Base-by-base conservation (phyloP, 768 basidiomycete genomes). In the Mycena amicta region DNA sequence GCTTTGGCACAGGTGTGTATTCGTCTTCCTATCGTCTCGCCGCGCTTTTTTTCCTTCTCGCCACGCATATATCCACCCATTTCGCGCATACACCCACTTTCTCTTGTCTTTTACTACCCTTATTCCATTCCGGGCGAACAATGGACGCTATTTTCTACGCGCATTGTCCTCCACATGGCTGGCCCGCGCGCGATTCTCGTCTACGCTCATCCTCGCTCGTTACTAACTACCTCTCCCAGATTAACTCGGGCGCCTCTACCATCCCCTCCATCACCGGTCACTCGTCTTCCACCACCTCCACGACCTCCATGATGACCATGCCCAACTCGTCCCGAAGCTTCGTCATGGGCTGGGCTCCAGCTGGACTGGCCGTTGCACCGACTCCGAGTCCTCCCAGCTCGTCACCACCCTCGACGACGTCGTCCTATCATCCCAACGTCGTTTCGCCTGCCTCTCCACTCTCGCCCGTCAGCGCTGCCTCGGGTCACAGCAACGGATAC, bases 281-380 rank as follows among this genome's bases (percentile, higher is more conserved):
- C n/a, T n/a, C n/a, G n/a, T n/a, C n/a, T n/a, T n/a, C n/a, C n/a
- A n/a, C n/a, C 18, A 37, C 18, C 18, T 37, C 18, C 33, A 37
- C 33, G 33, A 70, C 73, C 59, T 66, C 75, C 29, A 68, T 81
- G 30, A 65, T 83, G 66, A 81, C 84, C 27, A 95, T 95, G 93
- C 94, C 94, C 25, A 94, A 95, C 75, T 93, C 92, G 5, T 78
- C 76, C 41, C 87, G 87, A 63, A 88, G 91, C 2, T 94, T 95
- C 72, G 82, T 87, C 56, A 82, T 93, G 69, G 88, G 84, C 69
- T 93, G 91, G 92, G 88, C 90, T 12, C 77, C 79, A 27, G 73
- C 77, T 28, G 71, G 72, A 22, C 6, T 43, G 74, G 54, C 41
- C 3, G n/a, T n/a, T n/a, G n/a, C n/a, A n/a, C n/a, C n/a, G n/a